Conservation (phyloP, 805 yeast genomes). For the Yarrowia sp. region DNA sequence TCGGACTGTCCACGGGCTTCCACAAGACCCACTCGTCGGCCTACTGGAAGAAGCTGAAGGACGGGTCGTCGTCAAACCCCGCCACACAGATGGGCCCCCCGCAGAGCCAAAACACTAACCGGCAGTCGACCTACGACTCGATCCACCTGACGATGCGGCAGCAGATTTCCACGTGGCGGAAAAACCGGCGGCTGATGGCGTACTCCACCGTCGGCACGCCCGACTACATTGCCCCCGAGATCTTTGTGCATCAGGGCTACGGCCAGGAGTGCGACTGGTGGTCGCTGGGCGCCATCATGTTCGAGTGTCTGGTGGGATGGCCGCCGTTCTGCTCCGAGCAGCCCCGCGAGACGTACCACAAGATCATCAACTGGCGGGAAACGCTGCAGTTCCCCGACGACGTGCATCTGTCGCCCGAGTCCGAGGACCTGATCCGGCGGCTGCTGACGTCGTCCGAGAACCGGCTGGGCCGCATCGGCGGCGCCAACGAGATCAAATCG, state of each 20-base stretch:
- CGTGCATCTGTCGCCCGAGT: slow-evolving; percentile 84
- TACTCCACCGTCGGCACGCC: slow-evolving; percentile 97
- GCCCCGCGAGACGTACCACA: slow-evolving; percentile 91
- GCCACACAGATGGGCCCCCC: slow-evolving; percentile 40
- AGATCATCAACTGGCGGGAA: slow-evolving; percentile 90
- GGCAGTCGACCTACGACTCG: slow-evolving; percentile 63
- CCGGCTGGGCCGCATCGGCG: slow-evolving; percentile 86
- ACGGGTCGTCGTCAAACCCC: slow-evolving; percentile 50
- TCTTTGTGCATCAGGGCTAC: slow-evolving; percentile 89
- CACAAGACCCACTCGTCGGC: slow-evolving; percentile 92
- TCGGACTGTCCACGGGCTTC: slow-evolving; percentile 88
- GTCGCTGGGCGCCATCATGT: slow-evolving; percentile 96
- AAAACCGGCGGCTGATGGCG: slow-evolving; percentile 89
- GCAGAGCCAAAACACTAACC: slow-evolving; percentile 35
- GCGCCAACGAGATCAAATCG: slow-evolving; percentile 86
- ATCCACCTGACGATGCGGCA: slow-evolving; percentile 94
- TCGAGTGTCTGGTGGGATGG: slow-evolving; percentile 93
- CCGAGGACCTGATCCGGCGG: slow-evolving; percentile 82
- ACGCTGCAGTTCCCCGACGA: slow-evolving; percentile 89
- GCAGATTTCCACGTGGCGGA: slow-evolving; percentile 96
- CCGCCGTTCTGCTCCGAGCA: slow-evolving; percentile 96
- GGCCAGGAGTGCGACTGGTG: slow-evolving; percentile 99
- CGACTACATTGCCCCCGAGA: slow-evolving; percentile 95
- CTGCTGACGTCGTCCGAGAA: slow-evolving; percentile 79
- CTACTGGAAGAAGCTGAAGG: slow-evolving; percentile 82